Percentiles rank a stretch among this genome's conserved stretches.
Evolutionary conservation across 768 basidiomycete species (phyloP).

Genomic region (Tulasnella calospora): DNA sequence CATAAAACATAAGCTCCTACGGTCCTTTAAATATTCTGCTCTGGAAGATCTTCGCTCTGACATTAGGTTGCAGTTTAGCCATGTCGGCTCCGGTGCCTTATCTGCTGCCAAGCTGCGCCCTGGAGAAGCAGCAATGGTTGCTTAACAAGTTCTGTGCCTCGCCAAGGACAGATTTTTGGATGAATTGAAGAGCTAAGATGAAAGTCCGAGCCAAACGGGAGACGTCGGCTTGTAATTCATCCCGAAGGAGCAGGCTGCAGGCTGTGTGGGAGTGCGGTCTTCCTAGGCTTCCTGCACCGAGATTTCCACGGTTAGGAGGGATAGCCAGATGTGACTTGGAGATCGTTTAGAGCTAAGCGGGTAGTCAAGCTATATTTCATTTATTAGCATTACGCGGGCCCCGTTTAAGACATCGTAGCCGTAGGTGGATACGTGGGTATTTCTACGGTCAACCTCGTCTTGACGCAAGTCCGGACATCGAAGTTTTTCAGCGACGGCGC

Average conservation of each 20-base stretch:
- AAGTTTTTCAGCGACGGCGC: not conserved
- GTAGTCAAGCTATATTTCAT: no score
- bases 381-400: no score
- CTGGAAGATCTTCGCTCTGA: constrained; percentile 1
- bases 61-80: not conserved
- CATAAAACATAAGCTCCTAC: not conserved
- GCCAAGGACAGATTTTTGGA: not conserved
- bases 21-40: not conserved
- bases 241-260: not conserved
- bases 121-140: not conserved
- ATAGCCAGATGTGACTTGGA: not conserved
- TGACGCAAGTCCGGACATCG: not conserved
- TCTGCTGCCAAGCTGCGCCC: not conserved
- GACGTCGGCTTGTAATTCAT: not conserved
- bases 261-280: not conserved
- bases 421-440: not conserved
- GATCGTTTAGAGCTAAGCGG: no score
- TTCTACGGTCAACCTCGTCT: not conserved
- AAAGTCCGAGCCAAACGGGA: not conserved
- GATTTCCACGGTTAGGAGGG: not conserved
- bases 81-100: not conserved
- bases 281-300: not conserved
- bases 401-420: no score
- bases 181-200: not conserved
- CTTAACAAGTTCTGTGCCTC: not conserved